Base-by-base conservation (phyloP, 2,329 filamentous ascomycete species). In the Meredithiella fracta region DNA sequence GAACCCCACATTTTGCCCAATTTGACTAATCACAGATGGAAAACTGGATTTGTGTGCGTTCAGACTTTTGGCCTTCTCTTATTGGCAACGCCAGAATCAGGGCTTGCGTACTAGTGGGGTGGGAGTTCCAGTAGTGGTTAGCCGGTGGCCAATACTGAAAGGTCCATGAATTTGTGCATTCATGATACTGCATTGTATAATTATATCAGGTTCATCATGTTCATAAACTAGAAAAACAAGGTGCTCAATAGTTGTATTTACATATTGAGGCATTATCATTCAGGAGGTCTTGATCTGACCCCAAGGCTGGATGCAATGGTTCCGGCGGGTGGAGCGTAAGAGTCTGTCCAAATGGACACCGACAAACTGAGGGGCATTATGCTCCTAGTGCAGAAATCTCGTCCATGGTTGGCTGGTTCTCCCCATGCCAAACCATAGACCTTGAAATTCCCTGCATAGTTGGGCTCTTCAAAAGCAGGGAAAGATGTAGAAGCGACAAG, bases 21-120 rank as follows among this genome's bases (percentile, higher is more conserved):
- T 42, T 20, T 15, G 51, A 47, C 58, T 54, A 57, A 55, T 57
- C 51, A 57, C 23, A 57, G 34, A 29, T 14, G 44, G 9, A 25
- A 52, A 55, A 59, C 42, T 34, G 11, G 29, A 34, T 31, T 38
- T 51, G 25, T 37, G 44, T 56, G 57, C 53, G 54, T 59, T 50
- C 47, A 53, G 31, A 59, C 57, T 59, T 59, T 59, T 59, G 57
- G 54, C 34, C 57, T 42, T 40, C 20, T 49, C 26, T 34, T 22
- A 25, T 20, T 31, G 23, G n/a, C 42, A 38, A 51, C 20, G n/a
- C 22, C 4, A 58, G 53, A 54, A 55, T 59, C 57, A 59, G 58
- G 58, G 58, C 55, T 54, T 51, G 54, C 37, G 29, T 34, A n/a
- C n/a, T n/a, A 34, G 54, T 57, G 58, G 58, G 58, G 58, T 59